Percentiles rank a stretch among this genome's conserved stretches.
These are phyloP conservation scores for Triadica sebifera DNA, from an alignment of 345 rosid genomes.

Conservation along the genomic window DNA sequence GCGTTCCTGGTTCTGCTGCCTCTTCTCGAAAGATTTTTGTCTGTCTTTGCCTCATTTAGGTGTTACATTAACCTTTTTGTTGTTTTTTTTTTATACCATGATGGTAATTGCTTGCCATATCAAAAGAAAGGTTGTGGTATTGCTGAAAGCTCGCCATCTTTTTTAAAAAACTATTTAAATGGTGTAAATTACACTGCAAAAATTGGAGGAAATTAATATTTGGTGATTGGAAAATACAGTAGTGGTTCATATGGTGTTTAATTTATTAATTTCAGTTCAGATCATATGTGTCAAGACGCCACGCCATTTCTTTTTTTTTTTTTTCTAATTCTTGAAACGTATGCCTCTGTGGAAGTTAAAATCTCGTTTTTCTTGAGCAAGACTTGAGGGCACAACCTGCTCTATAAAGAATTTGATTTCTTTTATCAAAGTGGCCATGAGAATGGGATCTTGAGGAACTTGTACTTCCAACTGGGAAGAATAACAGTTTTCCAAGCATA, in stretches of 20 bases:
- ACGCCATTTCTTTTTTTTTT: background rate
- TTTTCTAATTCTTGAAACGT: conserved; percentile 3
- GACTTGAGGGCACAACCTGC: no score
- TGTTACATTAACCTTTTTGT: no score
- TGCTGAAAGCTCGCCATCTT: no score
- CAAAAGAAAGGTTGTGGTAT: background rate
- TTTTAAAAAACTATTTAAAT: background rate
- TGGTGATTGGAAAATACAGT: no score
- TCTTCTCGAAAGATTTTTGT: background rate
- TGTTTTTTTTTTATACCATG: background rate
- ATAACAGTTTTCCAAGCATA: background rate
- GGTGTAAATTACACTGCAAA: background rate
- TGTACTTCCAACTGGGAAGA: background rate
- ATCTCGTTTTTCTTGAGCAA: background rate
- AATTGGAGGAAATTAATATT: background rate
- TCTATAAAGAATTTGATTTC: background rate
- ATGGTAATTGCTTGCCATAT: background rate
- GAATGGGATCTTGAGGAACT: background rate
- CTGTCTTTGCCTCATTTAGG: background rate
- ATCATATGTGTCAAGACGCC: conserved; percentile 12
- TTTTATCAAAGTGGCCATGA: background rate
- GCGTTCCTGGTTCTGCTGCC: conserved; percentile 12
- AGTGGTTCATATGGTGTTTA: background rate
- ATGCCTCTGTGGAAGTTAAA: background rate
- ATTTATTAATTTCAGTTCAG: background rate